Percentiles rank a stretch among this genome's conserved stretches.
phyloP scores from a whole-genome alignment of 805 yeast species.

The Starmerella potacharoeniae region DNA sequence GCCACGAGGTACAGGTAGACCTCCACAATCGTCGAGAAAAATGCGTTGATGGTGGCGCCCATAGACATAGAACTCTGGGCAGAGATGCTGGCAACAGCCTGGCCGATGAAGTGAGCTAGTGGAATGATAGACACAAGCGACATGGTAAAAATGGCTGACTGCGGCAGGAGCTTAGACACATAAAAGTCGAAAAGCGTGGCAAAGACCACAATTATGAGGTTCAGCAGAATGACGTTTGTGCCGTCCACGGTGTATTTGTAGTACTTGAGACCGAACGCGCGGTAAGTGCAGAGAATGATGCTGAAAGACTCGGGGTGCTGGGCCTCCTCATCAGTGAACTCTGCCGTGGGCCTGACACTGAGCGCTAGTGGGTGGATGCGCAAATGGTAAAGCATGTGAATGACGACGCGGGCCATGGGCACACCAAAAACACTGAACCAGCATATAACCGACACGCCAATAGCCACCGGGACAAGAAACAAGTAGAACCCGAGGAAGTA shows the following conservation, averaged over 20 bases:
- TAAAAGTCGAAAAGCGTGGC: constrained; percentile 75
- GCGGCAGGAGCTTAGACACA: constrained; percentile 41
- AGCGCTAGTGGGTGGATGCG: constrained; percentile 85
- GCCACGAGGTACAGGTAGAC: constrained; percentile 89
- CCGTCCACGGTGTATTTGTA: constrained; percentile 96
- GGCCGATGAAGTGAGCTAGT: constrained; percentile 92
- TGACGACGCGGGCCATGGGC: constrained; percentile 79
- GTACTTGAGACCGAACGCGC: constrained; percentile 85
- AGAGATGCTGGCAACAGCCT: constrained; percentile 97
- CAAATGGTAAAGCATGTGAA: constrained; percentile 59
- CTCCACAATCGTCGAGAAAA: constrained; percentile 92
- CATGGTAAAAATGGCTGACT: constrained; percentile 52
- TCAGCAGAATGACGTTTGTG: constrained; percentile 84
- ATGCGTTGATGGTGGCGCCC: constrained; percentile 96
- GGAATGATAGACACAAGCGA: constrained; percentile 83
- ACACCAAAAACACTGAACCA: constrained; percentile 84
- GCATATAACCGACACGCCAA: constrained; percentile 44
- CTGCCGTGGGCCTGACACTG: constrained; percentile 46
- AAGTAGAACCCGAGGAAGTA: constrained; percentile 64
- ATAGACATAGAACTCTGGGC: constrained; percentile 99
- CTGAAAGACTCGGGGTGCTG: constrained; percentile 29
- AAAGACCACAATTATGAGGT: constrained; percentile 63
- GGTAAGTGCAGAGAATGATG: constrained; percentile 75
- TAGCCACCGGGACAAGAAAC: constrained; percentile 55
- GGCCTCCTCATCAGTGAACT: constrained; percentile 31